Evolutionary conservation across 2,329 filamentous ascomycete genomes (phyloP).

Genomic region (Cordyceps javanica): DNA sequence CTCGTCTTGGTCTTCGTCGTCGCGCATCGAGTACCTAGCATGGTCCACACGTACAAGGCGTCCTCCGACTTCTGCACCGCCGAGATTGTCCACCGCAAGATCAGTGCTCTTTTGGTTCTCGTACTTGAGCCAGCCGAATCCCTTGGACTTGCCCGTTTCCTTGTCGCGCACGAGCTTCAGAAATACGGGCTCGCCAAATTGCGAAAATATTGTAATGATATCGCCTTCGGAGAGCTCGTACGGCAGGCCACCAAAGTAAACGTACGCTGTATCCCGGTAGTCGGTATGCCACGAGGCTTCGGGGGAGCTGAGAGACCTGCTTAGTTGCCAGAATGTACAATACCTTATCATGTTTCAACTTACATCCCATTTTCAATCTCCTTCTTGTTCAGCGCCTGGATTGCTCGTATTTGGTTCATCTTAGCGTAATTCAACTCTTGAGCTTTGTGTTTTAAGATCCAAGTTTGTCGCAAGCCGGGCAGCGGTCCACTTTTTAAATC

Average conservation of each 20-base stretch:
- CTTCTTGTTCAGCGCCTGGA: constrained; percentile 86
- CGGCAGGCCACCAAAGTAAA: constrained; percentile 92
- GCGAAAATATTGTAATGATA: constrained; percentile 91
- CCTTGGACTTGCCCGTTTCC: constrained; percentile 89
- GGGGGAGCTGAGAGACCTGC: constrained; percentile 55
- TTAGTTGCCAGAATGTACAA: background rate
- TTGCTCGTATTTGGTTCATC: constrained; percentile 94
- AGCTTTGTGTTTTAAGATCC: background rate
- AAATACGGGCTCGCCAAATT: constrained; percentile 92
- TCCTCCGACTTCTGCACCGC: constrained; percentile 76
- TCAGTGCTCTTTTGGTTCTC: constrained; percentile 96
- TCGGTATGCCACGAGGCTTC: constrained; percentile 95
- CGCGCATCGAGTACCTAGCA: constrained; percentile 80
- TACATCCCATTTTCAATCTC: constrained; percentile 86
- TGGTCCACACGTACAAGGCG: constrained; percentile 84
- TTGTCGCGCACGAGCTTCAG: constrained; percentile 90
- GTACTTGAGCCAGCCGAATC: constrained; percentile 96
- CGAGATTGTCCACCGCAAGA: constrained; percentile 91
- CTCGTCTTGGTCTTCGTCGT: constrained; percentile 64
- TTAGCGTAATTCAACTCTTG: constrained; percentile 15
- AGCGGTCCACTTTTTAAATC: constrained; percentile 13
- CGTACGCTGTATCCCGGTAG: constrained; percentile 93
- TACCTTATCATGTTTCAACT: constrained; percentile 26
- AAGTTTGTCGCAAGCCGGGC: constrained; percentile 15
- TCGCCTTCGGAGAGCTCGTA: constrained; percentile 94